phyloP scores from a whole-genome alignment of 345 rosid genomes.

The Linum trigynum region DNA sequence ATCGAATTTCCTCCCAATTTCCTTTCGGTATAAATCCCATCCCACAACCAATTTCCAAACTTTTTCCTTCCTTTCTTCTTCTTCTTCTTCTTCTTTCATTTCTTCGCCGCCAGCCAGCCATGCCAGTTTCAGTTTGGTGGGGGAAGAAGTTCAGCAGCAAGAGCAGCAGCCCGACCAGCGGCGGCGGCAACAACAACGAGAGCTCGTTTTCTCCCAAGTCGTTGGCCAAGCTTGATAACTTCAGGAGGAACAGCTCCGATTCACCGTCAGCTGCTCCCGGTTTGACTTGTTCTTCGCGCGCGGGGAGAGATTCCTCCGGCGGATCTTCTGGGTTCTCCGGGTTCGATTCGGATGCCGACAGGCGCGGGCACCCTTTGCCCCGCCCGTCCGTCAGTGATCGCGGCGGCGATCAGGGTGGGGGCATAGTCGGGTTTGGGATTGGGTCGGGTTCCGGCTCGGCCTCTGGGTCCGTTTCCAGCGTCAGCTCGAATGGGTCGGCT shows the following conservation, averaged over 20 bases:
- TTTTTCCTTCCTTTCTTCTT: slow-evolving; percentile 1
- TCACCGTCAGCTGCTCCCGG: slow-evolving; percentile 46
- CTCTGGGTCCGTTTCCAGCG: slow-evolving; percentile 50
- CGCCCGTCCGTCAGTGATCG: slow-evolving; percentile 35
- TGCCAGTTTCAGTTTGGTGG: slow-evolving; percentile 46
- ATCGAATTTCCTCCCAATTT: slow-evolving; percentile 8
- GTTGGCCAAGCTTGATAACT: background rate
- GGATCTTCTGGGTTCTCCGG: slow-evolving; percentile 56
- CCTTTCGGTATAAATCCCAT: slow-evolving; percentile 16
- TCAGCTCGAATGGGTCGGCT: slow-evolving; percentile 76
- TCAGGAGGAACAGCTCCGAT: slow-evolving; percentile 22
- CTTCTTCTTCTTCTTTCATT: background rate
- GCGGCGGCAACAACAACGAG: slow-evolving; percentile 31
- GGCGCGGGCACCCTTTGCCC: slow-evolving; percentile 67
- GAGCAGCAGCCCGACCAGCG: slow-evolving; percentile 12
- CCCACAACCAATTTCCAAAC: slow-evolving; percentile 7
- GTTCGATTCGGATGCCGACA: slow-evolving; percentile 58
- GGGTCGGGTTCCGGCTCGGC: slow-evolving; percentile 50
- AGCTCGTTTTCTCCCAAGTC: background rate
- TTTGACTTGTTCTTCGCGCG: slow-evolving; percentile 34
- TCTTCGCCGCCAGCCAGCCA: slow-evolving; percentile 58
- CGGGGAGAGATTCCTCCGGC: slow-evolving; percentile 33
- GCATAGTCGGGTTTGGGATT: slow-evolving; percentile 14
- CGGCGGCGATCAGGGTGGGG: slow-evolving; percentile 26
- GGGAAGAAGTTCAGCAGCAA: slow-evolving; percentile 36